Conservation (phyloP, 78 protist genomes). For the Cavenderia fasciculata region DNA sequence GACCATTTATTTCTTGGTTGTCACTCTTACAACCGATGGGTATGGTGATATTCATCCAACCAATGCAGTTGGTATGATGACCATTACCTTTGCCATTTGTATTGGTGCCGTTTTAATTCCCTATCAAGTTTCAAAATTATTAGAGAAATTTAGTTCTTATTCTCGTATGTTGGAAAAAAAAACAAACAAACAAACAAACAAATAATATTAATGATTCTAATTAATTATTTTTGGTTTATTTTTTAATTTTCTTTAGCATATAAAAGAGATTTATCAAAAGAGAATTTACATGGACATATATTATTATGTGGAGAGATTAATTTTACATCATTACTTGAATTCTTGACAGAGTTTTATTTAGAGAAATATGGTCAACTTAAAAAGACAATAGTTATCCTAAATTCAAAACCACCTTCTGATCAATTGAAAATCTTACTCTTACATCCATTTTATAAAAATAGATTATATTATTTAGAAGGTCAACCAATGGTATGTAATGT, state of each 20-base stretch:
- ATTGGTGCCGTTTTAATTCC: constrained; percentile 79
- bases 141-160: constrained; percentile 55
- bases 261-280: constrained; percentile 63
- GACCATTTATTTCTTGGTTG: constrained; percentile 66
- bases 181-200: not conserved
- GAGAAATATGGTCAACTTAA: constrained; percentile 67
- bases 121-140: constrained; percentile 64
- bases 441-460: constrained; percentile 71
- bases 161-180: constrained; percentile 35
- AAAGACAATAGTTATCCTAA: constrained; percentile 57
- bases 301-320: constrained; percentile 71
- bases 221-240: not conserved
- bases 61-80: constrained; percentile 62
- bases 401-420: constrained; percentile 56
- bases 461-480: constrained; percentile 56
- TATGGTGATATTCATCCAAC: constrained; percentile 80
- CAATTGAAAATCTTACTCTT: constrained; percentile 48
- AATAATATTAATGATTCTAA: no score
- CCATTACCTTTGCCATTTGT: constrained; percentile 30
- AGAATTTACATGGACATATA: constrained; percentile 65
- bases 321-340: constrained; percentile 66
- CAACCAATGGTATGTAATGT: constrained; percentile 28
- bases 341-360: constrained; percentile 69
- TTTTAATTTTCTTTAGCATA: constrained; percentile 18
- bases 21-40: constrained; percentile 72